Evolutionary conservation across 805 yeast species (phyloP).

Genomic region (Schizosaccharomyces cryophilus): DNA sequence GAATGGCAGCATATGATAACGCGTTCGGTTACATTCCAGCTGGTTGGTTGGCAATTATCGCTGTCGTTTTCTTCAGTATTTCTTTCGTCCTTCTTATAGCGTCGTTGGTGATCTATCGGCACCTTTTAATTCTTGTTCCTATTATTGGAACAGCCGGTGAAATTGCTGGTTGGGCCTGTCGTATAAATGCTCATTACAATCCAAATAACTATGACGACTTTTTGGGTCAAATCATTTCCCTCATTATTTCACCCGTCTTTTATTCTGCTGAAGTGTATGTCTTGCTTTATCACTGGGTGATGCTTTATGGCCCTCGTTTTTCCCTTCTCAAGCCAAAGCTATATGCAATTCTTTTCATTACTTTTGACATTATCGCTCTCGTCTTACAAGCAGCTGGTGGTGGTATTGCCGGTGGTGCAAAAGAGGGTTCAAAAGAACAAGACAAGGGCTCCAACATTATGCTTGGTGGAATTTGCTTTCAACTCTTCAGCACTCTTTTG

Average conservation of each 20-base stretch:
- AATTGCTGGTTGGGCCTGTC: not conserved
- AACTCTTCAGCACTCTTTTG: not conserved
- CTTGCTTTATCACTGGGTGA: not conserved
- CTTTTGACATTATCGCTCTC: not conserved
- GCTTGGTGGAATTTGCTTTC: not conserved
- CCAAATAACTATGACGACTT: not conserved
- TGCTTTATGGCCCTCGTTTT: not conserved
- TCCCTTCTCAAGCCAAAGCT: not conserved
- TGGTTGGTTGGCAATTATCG: not conserved
- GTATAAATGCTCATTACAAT: not conserved
- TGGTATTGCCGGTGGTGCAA: not conserved
- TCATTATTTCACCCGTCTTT: not conserved
- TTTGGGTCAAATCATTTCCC: not conserved
- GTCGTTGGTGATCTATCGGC: not conserved
- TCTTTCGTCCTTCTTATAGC: not conserved
- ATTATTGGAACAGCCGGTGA: not conserved
- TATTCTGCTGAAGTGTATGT: not conserved
- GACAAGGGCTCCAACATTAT: not conserved
- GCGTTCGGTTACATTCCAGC: not conserved
- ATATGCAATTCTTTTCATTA: not conserved
- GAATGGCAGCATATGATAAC: not conserved
- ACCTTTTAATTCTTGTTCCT: not conserved
- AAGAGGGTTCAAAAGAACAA: not conserved
- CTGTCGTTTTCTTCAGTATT: not conserved
- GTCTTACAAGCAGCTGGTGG: not conserved